Percentiles rank a stretch among this genome's conserved stretches.
Conservation (phyloP, 257 asterid species). For the Solanum paucissectum region DNA sequence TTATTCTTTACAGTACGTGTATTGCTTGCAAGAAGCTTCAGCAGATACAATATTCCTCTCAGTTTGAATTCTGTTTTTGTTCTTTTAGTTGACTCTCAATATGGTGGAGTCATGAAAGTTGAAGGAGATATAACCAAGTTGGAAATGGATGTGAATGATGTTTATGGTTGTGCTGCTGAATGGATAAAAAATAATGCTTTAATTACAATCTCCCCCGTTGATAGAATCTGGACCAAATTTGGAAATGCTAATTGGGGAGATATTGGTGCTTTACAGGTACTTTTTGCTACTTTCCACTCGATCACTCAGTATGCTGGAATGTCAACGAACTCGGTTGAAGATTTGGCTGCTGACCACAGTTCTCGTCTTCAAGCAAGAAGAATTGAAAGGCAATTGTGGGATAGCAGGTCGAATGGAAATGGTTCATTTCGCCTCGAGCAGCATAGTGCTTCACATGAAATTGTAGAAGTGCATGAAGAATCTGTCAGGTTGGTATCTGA, state of each 20-base stretch:
- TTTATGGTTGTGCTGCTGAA: constrained; percentile 73
- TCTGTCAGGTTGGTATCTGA: constrained; percentile 33
- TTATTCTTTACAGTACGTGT: constrained; percentile 78
- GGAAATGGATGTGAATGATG: constrained; percentile 53
- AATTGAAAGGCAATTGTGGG: constrained; percentile 64
- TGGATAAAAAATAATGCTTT: constrained; percentile 66
- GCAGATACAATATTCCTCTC: constrained; percentile 62
- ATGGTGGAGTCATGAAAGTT: constrained; percentile 76
- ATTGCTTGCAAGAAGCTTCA: constrained; percentile 72
- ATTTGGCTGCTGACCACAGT: constrained; percentile 90
- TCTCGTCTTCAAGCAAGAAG: constrained; percentile 85
- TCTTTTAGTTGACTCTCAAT: constrained; percentile 70
- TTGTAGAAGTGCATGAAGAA: constrained; percentile 82
- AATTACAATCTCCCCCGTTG: constrained; percentile 64
- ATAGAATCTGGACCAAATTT: constrained; percentile 91
- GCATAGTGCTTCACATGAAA: constrained; percentile 68
- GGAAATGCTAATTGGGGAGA: constrained; percentile 99
- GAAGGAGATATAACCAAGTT: constrained; percentile 84
- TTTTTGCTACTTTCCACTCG: constrained; percentile 82
- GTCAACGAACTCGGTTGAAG: constrained; percentile 69
- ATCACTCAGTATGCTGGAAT: constrained; percentile 65
- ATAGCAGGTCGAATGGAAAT: constrained; percentile 42
- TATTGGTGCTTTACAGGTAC: constrained; percentile 85
- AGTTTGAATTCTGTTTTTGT: constrained; percentile 59
- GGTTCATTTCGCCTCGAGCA: constrained; percentile 63